Conservation (phyloP, 2,329 filamentous ascomycete species). For the Ophiocordyceps camponoti-floridani region DNA sequence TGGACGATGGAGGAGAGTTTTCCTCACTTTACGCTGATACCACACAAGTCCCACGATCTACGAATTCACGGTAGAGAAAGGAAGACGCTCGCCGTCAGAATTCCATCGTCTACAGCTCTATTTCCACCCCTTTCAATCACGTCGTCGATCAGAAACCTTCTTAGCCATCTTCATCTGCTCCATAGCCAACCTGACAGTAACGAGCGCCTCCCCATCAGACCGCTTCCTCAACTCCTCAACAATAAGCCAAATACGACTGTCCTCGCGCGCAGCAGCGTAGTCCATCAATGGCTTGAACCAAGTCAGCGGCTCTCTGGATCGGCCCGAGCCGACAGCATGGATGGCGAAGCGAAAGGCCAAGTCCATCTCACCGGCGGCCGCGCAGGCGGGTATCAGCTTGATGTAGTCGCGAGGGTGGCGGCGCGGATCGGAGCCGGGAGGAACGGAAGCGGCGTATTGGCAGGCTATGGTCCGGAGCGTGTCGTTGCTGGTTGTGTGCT, state of each 20-base stretch:
- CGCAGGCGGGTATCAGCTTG: constrained; percentile 12
- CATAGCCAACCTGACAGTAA: constrained; percentile 2
- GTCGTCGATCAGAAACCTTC: neutral
- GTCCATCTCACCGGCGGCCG: constrained; percentile 12
- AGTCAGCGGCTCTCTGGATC: constrained; percentile 3
- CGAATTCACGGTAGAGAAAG: too few species aligned
- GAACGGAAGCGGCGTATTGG: constrained; percentile 11
- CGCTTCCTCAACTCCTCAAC: constrained; percentile 11
- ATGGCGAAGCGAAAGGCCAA: constrained; percentile 15
- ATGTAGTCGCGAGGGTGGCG: constrained; percentile 6
- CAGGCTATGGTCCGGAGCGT: constrained; percentile 9
- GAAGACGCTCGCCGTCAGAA: too few species aligned
- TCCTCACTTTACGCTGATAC: too few species aligned
- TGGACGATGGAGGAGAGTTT: too few species aligned
- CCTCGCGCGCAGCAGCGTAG: constrained; percentile 10
- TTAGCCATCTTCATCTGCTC: constrained; percentile 3
- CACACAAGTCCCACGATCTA: too few species aligned
- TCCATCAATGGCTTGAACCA: constrained; percentile 13
- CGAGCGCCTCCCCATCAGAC: constrained; percentile 1
- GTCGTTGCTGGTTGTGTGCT: constrained; percentile 9
- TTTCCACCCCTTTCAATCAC: neutral
- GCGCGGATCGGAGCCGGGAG: constrained; percentile 3
- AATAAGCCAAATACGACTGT: constrained; percentile 14
- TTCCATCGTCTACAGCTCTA: neutral
- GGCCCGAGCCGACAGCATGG: constrained; percentile 3